These are phyloP conservation scores for Casaregolazyma lundiana DNA, from an alignment of 1,139 yeast species.

Conservation along the genomic window DNA sequence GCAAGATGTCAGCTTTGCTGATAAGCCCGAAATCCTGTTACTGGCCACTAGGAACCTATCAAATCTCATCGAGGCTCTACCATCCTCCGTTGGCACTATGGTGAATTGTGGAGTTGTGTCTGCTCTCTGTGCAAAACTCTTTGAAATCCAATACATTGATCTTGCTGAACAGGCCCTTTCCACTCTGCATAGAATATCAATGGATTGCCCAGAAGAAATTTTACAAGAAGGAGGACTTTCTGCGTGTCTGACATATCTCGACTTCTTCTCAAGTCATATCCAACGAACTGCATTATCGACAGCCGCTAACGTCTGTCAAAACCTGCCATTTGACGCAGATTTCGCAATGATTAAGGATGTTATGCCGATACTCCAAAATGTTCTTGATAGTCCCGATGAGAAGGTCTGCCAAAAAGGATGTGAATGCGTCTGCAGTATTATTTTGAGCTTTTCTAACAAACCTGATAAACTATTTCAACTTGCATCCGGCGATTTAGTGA, in stretches of 20 bases:
- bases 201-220: constrained; percentile 34
- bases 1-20: constrained; percentile 53
- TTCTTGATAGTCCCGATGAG: constrained; percentile 59
- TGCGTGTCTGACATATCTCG: constrained; percentile 70
- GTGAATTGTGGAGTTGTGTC: constrained; percentile 65
- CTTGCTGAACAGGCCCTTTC: constrained; percentile 89
- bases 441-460: constrained; percentile 47
- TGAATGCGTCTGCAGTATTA: constrained; percentile 59
- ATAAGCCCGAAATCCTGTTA: constrained; percentile 72
- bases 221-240: constrained; percentile 53
- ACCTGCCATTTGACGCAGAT: constrained; percentile 38
- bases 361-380: constrained; percentile 58
- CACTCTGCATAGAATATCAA: constrained; percentile 36
- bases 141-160: constrained; percentile 80
- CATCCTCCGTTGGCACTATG: constrained; percentile 60
- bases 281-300: constrained; percentile 78
- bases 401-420: constrained; percentile 66
- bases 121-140: constrained; percentile 58
- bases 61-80: constrained; percentile 73
- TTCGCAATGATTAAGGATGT: constrained; percentile 51
- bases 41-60: constrained; percentile 83
- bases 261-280: constrained; percentile 84
- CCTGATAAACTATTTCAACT: constrained; percentile 47
- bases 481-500: constrained; percentile 28
- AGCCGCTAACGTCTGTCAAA: constrained; percentile 69